Evolutionary conservation across 164 flowering plant genomes (phyloP), one percentile per base, ranked within the genome.

Genomic region (Magnolia officinalis): DNA sequence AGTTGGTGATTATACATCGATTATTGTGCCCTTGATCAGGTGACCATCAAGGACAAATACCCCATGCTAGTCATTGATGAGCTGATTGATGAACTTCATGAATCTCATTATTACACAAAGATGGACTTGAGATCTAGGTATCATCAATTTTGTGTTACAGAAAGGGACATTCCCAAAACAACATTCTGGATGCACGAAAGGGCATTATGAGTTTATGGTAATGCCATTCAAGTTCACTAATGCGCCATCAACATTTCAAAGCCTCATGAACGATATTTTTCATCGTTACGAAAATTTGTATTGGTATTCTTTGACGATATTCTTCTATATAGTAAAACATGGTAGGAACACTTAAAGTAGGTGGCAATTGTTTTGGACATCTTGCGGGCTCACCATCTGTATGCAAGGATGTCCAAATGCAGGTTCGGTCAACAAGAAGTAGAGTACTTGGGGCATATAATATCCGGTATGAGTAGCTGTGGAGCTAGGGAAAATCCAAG

Each of bases 181-280:
- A 16, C 74, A 0, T 71, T 52, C 29, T 26, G 18, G 0, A 71
- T 45, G 1, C 74, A 71, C 10, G 1, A 26, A 20, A 6, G 14
- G 74, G 2, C 74, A 71, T 21, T 71, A 21, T 50, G 63, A 71
- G 8, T 50, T 52, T 23, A 19, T 71, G 26, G 63, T 52, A 8
- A 71, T 71, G 74, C 50, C 75, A 10, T 73, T 31, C 3, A 14
- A 51, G 2, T 4, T 64, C 16, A 71, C 74, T 10, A 52, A 71
- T 52, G 74, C 31, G 1, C 74, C 74, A 50, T 19, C 63, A 1
- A 8, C 26, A 10, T 21, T 65, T 21, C 68, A 65, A n/a, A 21
- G 26, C 29, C 23, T 65, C 26, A 65, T 65, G 68, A 65, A 65
- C 20, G 14, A n/a, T 4, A 21, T 65, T 13, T 23, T 23, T 8